A percentile compares a stretch with the other conserved stretches of the same genome.
Evolutionary conservation across 148 eudicot genomes (phyloP).

Genomic region (Heliamphora exappendiculata): DNA sequence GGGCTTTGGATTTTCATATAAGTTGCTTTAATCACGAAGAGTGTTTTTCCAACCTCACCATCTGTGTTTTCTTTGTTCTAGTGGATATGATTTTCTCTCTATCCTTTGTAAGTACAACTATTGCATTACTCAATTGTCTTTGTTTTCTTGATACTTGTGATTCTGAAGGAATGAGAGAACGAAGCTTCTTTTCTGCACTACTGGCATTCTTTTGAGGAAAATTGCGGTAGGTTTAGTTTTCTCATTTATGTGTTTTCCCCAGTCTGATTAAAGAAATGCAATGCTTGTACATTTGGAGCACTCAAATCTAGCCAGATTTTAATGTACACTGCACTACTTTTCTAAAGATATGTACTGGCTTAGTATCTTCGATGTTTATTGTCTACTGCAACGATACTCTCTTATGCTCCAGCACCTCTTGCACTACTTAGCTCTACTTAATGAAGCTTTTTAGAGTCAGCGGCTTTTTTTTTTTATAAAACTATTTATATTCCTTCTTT

Average conservation of each 20-base stretch:
- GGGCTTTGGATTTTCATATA: neutral
- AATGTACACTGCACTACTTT: neutral
- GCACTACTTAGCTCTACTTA: neutral
- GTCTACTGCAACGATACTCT: neutral
- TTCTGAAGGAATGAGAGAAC: constrained; percentile 69
- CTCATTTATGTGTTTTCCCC: neutral
- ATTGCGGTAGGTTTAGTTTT: constrained; percentile 51
- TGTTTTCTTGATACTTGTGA: constrained; percentile 6
- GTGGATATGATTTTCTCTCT: neutral
- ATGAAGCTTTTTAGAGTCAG: neutral
- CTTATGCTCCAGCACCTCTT: neutral
- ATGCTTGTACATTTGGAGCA: neutral
- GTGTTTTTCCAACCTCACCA: neutral
- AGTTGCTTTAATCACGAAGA: neutral
- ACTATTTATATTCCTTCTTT: neutral
- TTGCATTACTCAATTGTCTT: constrained; percentile 4
- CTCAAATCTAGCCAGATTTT: neutral
- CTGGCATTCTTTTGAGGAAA: constrained; percentile 92
- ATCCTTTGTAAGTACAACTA: neutral
- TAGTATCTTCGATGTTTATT: neutral
- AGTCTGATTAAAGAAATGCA: neutral
- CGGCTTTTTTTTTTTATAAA: too few relatives aligned
- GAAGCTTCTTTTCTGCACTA: constrained; percentile 93
- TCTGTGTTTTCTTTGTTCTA: neutral
- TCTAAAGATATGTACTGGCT: neutral